These are phyloP conservation scores for Pelargonium fulgidum DNA, from an alignment of 441 rosid genomes.

Conservation along the genomic window DNA sequence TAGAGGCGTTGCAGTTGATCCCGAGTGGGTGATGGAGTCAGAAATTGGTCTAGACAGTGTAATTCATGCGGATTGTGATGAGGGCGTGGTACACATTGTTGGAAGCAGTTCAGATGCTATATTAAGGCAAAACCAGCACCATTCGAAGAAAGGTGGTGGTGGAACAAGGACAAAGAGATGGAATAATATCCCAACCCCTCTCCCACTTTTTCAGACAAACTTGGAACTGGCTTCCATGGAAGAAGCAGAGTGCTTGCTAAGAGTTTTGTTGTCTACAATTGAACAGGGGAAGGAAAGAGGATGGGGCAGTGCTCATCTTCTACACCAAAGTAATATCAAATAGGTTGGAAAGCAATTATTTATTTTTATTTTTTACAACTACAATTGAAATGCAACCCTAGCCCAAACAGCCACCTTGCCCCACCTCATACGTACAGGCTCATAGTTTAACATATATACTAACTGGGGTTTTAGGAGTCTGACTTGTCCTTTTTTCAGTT, in stretches of 20 bases:
- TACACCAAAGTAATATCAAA: conserved; percentile 43
- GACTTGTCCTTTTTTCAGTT: background rate
- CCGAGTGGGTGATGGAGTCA: conserved; percentile 64
- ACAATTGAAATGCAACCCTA: background rate
- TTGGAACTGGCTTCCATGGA: conserved; percentile 52
- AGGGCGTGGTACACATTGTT: conserved; percentile 61
- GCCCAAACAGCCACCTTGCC: background rate
- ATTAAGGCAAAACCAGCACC: conserved; percentile 50
- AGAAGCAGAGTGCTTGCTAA: conserved; percentile 47
- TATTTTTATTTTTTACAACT: background rate
- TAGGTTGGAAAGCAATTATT: background rate
- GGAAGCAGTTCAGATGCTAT: conserved; percentile 73
- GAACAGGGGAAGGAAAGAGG: conserved; percentile 57
- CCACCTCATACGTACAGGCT: background rate
- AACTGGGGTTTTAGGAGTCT: background rate
- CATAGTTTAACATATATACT: background rate
- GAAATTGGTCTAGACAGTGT: conserved; percentile 70
- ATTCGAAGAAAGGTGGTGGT: conserved; percentile 36
- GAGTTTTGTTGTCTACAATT: conserved; percentile 46
- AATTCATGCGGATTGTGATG: conserved; percentile 58
- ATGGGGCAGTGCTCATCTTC: conserved; percentile 44
- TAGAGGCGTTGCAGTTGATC: conserved; percentile 60
- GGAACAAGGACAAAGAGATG: conserved; percentile 44
- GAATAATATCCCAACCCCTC: conserved; percentile 45
- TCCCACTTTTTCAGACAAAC: conserved; percentile 73